A percentile compares a stretch with the other conserved stretches of the same genome.
phyloP scores from a whole-genome alignment of 2,329 filamentous ascomycete species.

The Microsporum ferrugineum region DNA sequence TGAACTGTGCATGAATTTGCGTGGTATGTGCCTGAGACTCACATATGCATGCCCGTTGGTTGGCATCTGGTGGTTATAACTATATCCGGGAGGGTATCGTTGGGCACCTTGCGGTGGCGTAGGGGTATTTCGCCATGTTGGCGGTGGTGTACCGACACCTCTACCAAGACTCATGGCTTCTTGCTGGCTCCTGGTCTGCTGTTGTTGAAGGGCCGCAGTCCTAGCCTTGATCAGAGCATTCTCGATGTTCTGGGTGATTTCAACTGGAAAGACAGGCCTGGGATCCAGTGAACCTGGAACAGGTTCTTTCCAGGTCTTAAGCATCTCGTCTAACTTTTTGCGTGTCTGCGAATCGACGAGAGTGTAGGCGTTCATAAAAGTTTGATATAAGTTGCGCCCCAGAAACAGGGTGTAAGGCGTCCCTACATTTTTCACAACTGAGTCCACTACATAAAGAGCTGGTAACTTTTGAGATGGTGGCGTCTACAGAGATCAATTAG shows the following conservation, averaged over 20 bases:
- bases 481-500: slow-evolving; percentile 49
- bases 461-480: slow-evolving; percentile 81
- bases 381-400: slow-evolving; percentile 79
- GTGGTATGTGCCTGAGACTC: slow-evolving; percentile 9
- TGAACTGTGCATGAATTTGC: background rate
- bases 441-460: slow-evolving; percentile 94
- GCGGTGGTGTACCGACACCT: slow-evolving; percentile 43
- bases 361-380: slow-evolving; percentile 93
- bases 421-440: slow-evolving; percentile 96
- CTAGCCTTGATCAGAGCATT: slow-evolving; percentile 80
- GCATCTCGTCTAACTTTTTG: slow-evolving; percentile 89
- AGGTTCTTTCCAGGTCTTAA: slow-evolving; percentile 95
- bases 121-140: slow-evolving; percentile 54
- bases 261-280: slow-evolving; percentile 79
- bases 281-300: slow-evolving; percentile 87
- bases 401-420: slow-evolving; percentile 96
- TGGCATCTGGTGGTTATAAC: slow-evolving; percentile 6
- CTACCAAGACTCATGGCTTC: slow-evolving; percentile 44
- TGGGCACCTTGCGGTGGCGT: slow-evolving; percentile 52
- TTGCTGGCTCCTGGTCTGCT: slow-evolving; percentile 43
- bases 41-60: slow-evolving; percentile 24
- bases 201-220: slow-evolving; percentile 42
- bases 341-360: slow-evolving; percentile 73
- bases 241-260: slow-evolving; percentile 83
- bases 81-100: slow-evolving; percentile 27